Base-by-base conservation (phyloP, 768 basidiomycete genomes). In the Hemileccinum impolitum region DNA sequence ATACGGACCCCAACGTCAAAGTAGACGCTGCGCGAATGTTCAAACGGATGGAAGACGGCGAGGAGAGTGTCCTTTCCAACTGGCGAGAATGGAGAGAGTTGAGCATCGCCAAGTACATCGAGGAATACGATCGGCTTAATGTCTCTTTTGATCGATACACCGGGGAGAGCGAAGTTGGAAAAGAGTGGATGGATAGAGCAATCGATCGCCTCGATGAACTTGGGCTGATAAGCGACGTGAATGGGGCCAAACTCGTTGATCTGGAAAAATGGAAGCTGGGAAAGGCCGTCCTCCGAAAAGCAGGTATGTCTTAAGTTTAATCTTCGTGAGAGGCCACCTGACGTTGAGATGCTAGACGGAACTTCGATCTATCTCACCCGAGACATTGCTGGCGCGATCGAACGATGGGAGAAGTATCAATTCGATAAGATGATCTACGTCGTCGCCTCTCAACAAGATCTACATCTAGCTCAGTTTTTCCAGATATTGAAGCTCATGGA, bases 351-450 rank as follows among this genome's bases (percentile, higher is more conserved):
- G 10, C 14, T 58, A 94, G 94, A 96, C 54, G 94, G 94, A 15
- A 94, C 93, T 9, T 90, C 89, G 0, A 93, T 94, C 55, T 96
- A 96, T 67, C 80, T 95, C 45, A 94, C 91, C 9, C 91, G 95
- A 42, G 95, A 99, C 69, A 92, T 99, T 51, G 94, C 85, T 40
- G 95, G 87, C 18, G 94, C 94, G 1, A 84, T 87, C 55, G 90
- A 97, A 70, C 87, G 94, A 47, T 91, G 85, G 72, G 86, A 93
- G 59, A 85, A 90, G 64, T 93, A 94, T 78, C 81, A 89, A 51
- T 94, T 87, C 53, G 84, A 90, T 75, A 84, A 84, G 69, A 93
- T 95, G 88, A 86, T 97, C 66, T 95, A 94, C 68, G 92, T 96
- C 63, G 83, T 94, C 40, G 81, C 91, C 0, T 83, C 88, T 15